A percentile compares a stretch with the other conserved stretches of the same genome.
phyloP scores from a whole-genome alignment of 768 basidiomycete species.

The Amanita thiersii region DNA sequence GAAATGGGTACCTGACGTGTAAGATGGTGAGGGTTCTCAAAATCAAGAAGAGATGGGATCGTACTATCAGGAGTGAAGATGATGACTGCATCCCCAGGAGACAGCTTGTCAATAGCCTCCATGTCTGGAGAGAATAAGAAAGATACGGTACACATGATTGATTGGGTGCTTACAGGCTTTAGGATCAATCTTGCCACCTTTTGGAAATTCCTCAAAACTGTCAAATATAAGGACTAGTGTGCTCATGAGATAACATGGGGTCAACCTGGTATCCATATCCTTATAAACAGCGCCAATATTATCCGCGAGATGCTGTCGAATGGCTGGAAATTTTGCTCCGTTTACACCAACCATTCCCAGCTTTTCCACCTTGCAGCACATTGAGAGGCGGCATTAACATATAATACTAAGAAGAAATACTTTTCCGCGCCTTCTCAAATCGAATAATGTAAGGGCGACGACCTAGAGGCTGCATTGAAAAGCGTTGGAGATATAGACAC shows the following conservation, averaged over 20 bases:
- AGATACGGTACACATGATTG: not conserved
- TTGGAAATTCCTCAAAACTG: constrained; percentile 78
- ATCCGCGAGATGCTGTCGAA: constrained; percentile 69
- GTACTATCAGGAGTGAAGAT: constrained; percentile 89
- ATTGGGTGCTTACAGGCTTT: constrained; percentile 63
- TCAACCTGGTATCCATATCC: constrained; percentile 79
- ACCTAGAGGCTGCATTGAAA: constrained; percentile 41
- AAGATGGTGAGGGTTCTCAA: not conserved
- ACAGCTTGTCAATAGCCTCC: constrained; percentile 66
- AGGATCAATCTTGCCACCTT: constrained; percentile 57
- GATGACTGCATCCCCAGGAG: constrained; percentile 81
- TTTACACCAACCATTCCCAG: constrained; percentile 88
- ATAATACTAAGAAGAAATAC: constrained; percentile 19
- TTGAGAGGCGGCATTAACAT: constrained; percentile 12
- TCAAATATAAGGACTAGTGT: not conserved
- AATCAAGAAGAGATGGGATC: constrained; percentile 16
- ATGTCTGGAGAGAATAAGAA: constrained; percentile 47
- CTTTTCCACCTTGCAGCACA: constrained; percentile 44
- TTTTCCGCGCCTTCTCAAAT: constrained; percentile 80
- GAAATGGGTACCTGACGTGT: constrained; percentile 66
- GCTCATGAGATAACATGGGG: constrained; percentile 4
- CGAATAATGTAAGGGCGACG: constrained; percentile 84
- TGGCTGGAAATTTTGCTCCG: constrained; percentile 82
- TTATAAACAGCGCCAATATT: constrained; percentile 83
- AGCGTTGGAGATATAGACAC: constrained; percentile 3